Base-by-base conservation (phyloP, 2,329 filamentous ascomycete species). In the Gliomastix tumulicola region DNA sequence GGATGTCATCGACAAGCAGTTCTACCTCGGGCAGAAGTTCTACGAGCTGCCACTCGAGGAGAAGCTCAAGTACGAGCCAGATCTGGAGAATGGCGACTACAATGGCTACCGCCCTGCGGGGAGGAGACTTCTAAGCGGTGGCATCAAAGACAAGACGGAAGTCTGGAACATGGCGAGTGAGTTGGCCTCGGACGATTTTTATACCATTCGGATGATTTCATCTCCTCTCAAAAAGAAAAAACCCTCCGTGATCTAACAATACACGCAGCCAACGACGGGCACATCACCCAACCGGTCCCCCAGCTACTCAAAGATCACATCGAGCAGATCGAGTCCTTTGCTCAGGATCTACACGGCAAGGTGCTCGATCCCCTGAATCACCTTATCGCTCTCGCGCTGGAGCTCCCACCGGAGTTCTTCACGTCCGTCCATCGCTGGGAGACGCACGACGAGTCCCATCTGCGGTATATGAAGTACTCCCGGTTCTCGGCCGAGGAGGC, bases 401-500 rank as follows among this genome's bases (percentile, higher is more conserved):
- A 82, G 45, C 59, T 83, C 0, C 72, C 74, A 0, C 67, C 75
- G 23, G 76, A 82, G 60, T 82, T 22, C 63, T 74, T 42, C 60
- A 66, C 15, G 58, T 72, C 44, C 0, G 13, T 55, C 7, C 78
- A 82, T 50, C 62, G 60, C 13, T 82, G 79, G 50, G 66, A 77
- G 3, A 61, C 67, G n/a, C 65, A 71, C 20, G 67, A 71, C 15
- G 75, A 80, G 41, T 73, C 75, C 18, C 75, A 80, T 39, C 61
- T 80, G n/a, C 66, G 78, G 4, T 80, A 79, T 50, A 80, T 80
- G 74, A 63, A 70, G 34, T 79, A 79, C 41, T 62, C 63, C 8
- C 64, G 66, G 1, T 69, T 74, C 23, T 64, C 58, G 0, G 49
- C 60, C 0, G 63, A 70, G n/a, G 65, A 72, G 18, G 68, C 68